A percentile compares a stretch with the other conserved stretches of the same genome.
phyloP scores from a whole-genome alignment of 2,329 filamentous ascomycete genomes.

The Fusarium neocosmosporiellum region DNA sequence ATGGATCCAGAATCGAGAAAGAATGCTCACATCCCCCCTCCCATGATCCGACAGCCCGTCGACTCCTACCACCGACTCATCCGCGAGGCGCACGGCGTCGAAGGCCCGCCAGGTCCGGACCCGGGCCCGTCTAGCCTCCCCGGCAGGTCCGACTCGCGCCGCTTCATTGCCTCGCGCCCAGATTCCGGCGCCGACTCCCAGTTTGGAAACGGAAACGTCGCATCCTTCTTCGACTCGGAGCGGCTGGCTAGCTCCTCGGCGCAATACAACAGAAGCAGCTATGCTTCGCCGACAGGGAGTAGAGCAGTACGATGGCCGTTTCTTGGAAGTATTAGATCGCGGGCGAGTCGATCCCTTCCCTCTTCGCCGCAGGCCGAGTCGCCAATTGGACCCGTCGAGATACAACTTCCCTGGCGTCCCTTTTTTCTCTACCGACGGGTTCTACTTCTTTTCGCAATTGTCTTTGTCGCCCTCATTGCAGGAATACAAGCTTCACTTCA shows the following conservation, averaged over 20 bases:
- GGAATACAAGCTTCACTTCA: conserved; percentile 46
- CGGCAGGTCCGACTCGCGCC: conserved; percentile 24
- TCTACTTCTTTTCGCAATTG: conserved; percentile 44
- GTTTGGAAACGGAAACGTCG: conserved; percentile 22
- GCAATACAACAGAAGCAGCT: conserved; percentile 21
- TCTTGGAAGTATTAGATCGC: conserved; percentile 41
- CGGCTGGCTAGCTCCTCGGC: conserved; percentile 37
- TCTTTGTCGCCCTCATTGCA: conserved; percentile 45
- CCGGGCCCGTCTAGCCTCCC: conserved; percentile 16
- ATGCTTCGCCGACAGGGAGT: conserved; percentile 10
- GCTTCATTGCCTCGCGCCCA: conserved; percentile 4
- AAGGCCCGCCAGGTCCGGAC: conserved; percentile 8
- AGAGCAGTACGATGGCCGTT: conserved; percentile 40
- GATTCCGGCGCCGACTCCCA: conserved; percentile 10
- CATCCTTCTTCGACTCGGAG: conserved; percentile 43
- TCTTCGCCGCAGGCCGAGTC: conserved; percentile 19
- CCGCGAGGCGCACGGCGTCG: conserved; percentile 39
- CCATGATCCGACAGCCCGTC: conserved; percentile 36
- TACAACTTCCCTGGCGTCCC: conserved; percentile 50
- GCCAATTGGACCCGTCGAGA: conserved; percentile 39
- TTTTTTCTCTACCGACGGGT: conserved; percentile 49
- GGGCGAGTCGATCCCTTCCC: conserved; percentile 27
- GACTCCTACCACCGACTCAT: conserved; percentile 44
- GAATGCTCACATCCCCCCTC: conserved; percentile 31
- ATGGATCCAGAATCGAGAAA: conserved; percentile 37